Evolutionary conservation across 768 basidiomycete species (phyloP), one percentile per base, ranked within the genome.

Genomic region (Phlegmacium glaucopus): DNA sequence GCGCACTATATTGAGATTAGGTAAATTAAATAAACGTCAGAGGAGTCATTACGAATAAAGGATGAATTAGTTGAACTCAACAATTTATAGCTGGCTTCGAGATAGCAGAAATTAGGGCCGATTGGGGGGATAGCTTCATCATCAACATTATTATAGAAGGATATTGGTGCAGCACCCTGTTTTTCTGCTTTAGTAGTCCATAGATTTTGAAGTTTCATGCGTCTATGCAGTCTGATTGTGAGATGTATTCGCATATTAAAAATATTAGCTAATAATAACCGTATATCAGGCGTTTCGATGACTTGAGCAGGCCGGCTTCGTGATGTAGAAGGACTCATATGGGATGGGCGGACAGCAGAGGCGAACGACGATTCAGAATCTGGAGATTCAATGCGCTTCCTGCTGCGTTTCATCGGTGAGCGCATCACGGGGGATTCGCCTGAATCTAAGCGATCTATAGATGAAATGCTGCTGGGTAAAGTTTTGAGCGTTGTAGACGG

Each of bases 71-170:
- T 27, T 5, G n/a, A 64, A 80, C 39, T 55, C 32, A 34, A 76
- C 77, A 73, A 76, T 10, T 63, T 45, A 43, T 84, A 85, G 9
- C 68, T 66, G 30, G 61, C 64, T 55, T 86, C 84, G 10, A 81
- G 50, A 55, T 84, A 86, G 45, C 48, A 45, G 44, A 86, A 85
- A 12, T 57, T 56, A 0, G 62, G 50, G 4, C 67, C 58, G n/a
- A 78, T 55, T 3, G 53, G 61, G 0, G 82, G 82, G 4, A 75
- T 54, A 9, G 71, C 64, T 30, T 78, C 72, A 17, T 68, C 67
- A 42, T 78, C 75, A 5, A 72, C 59, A 2, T 69, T 63, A 40
- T 76, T 76, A 10, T 59, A 51, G 27, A 78, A 57, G 1, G 49
- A 58, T 13, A 77, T 64, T 4, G 54, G 18, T n/a, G 67, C 71